Evolutionary conservation across 2,329 filamentous ascomycete species (phyloP).

Genomic region (Dactylella cylindrospora): DNA sequence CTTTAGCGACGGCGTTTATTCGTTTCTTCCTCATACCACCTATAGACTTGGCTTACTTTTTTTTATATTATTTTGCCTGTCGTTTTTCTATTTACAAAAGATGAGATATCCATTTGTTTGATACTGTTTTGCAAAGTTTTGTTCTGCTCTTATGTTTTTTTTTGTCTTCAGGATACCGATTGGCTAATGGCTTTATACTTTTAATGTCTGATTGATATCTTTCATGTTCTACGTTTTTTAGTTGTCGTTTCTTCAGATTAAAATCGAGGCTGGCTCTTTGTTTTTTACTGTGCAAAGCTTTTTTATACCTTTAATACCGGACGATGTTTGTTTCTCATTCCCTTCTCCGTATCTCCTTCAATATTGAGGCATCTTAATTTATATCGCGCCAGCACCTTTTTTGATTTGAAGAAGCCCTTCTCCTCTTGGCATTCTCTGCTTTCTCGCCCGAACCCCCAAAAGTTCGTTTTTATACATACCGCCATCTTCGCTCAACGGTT

Average conservation of each 20-base stretch:
- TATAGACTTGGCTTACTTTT: slow-evolving; percentile 46
- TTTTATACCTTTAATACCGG: slow-evolving; percentile 40
- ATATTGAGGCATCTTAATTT: slow-evolving; percentile 24
- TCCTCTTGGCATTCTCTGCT: slow-evolving; percentile 13
- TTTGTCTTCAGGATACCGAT: slow-evolving; percentile 45
- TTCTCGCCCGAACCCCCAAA: slow-evolving; percentile 33
- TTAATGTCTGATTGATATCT: slow-evolving; percentile 38
- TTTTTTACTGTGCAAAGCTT: slow-evolving; percentile 16
- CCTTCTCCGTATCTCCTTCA: slow-evolving; percentile 20
- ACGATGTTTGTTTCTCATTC: slow-evolving; percentile 27
- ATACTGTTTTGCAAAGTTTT: slow-evolving; percentile 2
- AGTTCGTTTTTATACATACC: slow-evolving; percentile 43
- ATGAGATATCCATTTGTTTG: slow-evolving; percentile 45
- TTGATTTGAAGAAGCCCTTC: slow-evolving; percentile 20
- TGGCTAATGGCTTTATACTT: slow-evolving; percentile 40
- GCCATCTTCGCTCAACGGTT: slow-evolving; percentile 42
- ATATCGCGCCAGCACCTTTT: slow-evolving; percentile 25
- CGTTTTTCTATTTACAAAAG: slow-evolving; percentile 35
- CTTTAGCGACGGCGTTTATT: slow-evolving; percentile 44
- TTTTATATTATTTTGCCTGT: slow-evolving; percentile 44
- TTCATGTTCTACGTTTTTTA: slow-evolving; percentile 19
- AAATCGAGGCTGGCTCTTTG: slow-evolving; percentile 42
- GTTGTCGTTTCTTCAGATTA: slow-evolving; percentile 14
- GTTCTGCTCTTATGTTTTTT: slow-evolving; percentile 22
- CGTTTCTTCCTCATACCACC: slow-evolving; percentile 44